These are phyloP conservation scores for Magnolia changhungtana DNA, from an alignment of 164 flowering plant genomes.

Conservation along the genomic window DNA sequence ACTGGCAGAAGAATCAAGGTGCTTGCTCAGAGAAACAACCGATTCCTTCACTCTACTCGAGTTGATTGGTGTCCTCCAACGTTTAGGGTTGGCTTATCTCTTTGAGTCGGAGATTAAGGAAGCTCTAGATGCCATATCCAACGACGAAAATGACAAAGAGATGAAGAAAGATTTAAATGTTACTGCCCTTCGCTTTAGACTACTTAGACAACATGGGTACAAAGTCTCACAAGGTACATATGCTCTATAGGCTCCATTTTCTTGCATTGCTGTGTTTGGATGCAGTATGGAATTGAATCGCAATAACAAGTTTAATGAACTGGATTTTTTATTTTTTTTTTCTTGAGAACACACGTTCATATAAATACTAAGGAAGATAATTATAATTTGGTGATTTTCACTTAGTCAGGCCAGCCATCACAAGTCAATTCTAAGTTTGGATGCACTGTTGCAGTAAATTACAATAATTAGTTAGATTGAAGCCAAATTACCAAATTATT, in stretches of 20 bases:
- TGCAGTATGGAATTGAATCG: not conserved
- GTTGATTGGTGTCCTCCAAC: constrained; percentile 3
- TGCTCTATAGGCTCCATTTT: not conserved
- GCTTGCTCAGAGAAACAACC: not conserved
- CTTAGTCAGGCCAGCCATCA: not conserved
- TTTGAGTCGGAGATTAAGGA: constrained; percentile 9
- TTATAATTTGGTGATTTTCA: not conserved
- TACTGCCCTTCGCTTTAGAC: constrained; percentile 5
- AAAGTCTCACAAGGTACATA: constrained; percentile 5
- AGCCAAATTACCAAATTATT: no score
- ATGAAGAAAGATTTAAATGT: not conserved
- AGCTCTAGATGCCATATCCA: not conserved
- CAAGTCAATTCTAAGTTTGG: no score
- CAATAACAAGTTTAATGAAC: not conserved
- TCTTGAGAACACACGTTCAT: no score
- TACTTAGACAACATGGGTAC: constrained; percentile 14
- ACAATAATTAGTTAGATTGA: no score
- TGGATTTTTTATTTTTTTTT: no score
- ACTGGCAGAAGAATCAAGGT: not conserved
- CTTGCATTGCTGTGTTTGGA: not conserved
- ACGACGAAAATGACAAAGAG: not conserved
- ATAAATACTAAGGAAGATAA: no score
- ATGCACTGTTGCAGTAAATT: no score
- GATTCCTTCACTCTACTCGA: not conserved
- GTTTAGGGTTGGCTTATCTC: constrained; percentile 9